Base-by-base conservation (phyloP, 2,329 filamentous ascomycete genomes). In the Ascocoryne sarcoides region DNA sequence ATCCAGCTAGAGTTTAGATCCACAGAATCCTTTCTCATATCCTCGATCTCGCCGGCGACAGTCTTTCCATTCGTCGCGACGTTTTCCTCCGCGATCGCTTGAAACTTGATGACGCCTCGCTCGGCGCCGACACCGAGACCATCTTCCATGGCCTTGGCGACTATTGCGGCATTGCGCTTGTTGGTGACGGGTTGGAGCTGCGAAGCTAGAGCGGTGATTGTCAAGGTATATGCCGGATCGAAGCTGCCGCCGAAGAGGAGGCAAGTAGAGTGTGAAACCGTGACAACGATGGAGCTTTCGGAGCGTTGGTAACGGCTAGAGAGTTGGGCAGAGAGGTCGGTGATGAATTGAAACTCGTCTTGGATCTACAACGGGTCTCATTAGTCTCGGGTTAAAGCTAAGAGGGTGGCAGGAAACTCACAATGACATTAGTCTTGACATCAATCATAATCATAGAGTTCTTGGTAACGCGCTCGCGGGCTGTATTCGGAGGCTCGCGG, bases 141-240 rank as follows among this genome's bases (percentile, higher is more conserved):
- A 17, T 86, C 81, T 10, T 78, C 70, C 60, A 95, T 73, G 58
- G 84, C 81, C n/a, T 68, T 70, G 57, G 92, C 84, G 3, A 93
- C 73, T 14, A 93, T 64, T n/a, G 73, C 70, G 1, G 85, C 78
- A 60, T 90, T 92, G 47, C 86, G 77, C 59, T 84, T 83, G 64
- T 95, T 95, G 38, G 77, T 85, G 3, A 78, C 73, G 0, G 84
- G 76, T 45, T 81, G 79, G 42, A 92, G 65, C 48, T 85, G 73
- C 9, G 69, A 69, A 1, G 82, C 71, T 8, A 92, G 68, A 1
- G 85, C 79, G 26, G 74, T 80, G 44, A 95, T 74, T 23, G 76
- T 82, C 55, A 94, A 68, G 44, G 80, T 73, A 57, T 95, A 95
- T 15, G 85, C 84, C 3, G 85, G 82, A 37, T 88, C 82, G 48